phyloP scores from a whole-genome alignment of 2,329 filamentous ascomycete genomes.

The Paracorniculantispora psalliotae region DNA sequence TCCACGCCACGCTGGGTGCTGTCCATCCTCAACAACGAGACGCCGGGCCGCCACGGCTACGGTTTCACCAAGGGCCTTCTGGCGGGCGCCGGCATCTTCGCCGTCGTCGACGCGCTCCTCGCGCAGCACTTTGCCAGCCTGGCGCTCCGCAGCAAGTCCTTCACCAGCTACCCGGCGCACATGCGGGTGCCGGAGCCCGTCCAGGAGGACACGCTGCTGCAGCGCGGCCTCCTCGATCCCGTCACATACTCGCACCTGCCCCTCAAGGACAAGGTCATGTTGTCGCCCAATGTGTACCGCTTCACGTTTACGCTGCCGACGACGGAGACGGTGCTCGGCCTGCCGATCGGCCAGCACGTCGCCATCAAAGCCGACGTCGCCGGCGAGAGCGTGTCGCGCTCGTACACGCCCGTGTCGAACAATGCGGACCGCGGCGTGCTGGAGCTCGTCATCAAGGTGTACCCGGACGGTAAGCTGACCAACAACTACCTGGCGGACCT shows the following conservation, averaged over 20 bases:
- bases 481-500: conserved; percentile 43
- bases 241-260: conserved; percentile 43
- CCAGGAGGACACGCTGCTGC: conserved; percentile 33
- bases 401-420: conserved; percentile 52
- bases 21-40: conserved; percentile 11
- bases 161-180: conserved; percentile 32
- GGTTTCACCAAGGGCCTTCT: conserved; percentile 35
- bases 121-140: conserved; percentile 27
- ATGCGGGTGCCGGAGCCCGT: conserved; percentile 34
- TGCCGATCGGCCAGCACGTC: conserved; percentile 54
- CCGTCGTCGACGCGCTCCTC: conserved; percentile 27
- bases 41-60: conserved; percentile 18
- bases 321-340: conserved; percentile 39
- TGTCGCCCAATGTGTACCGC: conserved; percentile 41
- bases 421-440: conserved; percentile 44
- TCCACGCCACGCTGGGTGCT: conserved; percentile 1
- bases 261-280: conserved; percentile 33
- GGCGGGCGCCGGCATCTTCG: conserved; percentile 29
- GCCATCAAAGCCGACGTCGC: conserved; percentile 44
- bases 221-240: conserved; percentile 45
- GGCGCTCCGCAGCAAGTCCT: conserved; percentile 27
- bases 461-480: conserved; percentile 47
- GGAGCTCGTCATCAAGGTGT: conserved; percentile 48
- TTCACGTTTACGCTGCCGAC: conserved; percentile 45
- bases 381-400: conserved; percentile 41